Percentiles rank a stretch among this genome's conserved stretches.
phyloP scores from a whole-genome alignment of 140 eudicot genomes.

The Flaveria floridana region DNA sequence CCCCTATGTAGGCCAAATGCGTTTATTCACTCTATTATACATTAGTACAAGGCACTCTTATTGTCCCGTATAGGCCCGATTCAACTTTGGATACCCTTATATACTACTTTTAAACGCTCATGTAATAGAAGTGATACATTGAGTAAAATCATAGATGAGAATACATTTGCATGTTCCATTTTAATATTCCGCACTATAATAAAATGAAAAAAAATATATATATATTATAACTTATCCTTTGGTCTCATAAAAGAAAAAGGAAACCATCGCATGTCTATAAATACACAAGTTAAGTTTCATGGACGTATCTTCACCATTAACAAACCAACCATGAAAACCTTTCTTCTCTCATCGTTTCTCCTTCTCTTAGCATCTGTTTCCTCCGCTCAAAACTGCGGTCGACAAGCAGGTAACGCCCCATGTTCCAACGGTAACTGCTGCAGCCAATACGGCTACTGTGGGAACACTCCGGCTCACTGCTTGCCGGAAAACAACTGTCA shows the following conservation, averaged over 20 bases:
- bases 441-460: constrained; percentile 47
- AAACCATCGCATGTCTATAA: neutral
- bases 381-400: constrained; percentile 43
- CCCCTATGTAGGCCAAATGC: too few species aligned
- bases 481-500: constrained; percentile 33
- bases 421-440: constrained; percentile 46
- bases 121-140: too few species aligned
- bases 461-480: constrained; percentile 40
- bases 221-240: too few species aligned
- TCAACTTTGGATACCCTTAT: too few species aligned
- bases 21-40: too few species aligned
- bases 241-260: neutral
- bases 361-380: constrained; percentile 14
- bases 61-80: too few species aligned
- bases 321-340: constrained; percentile 21
- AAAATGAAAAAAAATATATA: too few species aligned
- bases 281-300: constrained; percentile 4
- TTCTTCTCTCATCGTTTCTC: constrained; percentile 6
- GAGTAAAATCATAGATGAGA: too few species aligned
- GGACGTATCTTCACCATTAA: neutral
- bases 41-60: too few species aligned
- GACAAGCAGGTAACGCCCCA: constrained; percentile 37
- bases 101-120: too few species aligned
- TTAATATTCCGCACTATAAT: too few species aligned
- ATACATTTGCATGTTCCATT: too few species aligned